These are phyloP conservation scores for Sporothrix variecibatus DNA, from an alignment of 2,329 filamentous ascomycete species.

Conservation along the genomic window DNA sequence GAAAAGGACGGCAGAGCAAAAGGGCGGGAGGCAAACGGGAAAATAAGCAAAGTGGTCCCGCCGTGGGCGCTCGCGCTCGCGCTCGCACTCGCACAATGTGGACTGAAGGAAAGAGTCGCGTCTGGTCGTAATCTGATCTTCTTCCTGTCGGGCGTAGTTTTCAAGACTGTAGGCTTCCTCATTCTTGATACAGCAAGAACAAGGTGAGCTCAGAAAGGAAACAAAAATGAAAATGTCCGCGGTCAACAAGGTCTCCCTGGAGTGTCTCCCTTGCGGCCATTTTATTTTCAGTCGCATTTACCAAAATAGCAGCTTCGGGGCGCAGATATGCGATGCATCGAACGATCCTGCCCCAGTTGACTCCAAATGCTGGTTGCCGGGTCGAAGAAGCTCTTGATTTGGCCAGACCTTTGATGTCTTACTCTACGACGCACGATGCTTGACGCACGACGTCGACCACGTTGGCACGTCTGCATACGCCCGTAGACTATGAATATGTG, in stretches of 20 bases:
- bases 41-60: background rate
- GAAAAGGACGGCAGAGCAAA: no score
- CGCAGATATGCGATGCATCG: background rate
- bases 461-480: background rate
- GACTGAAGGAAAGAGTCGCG: background rate
- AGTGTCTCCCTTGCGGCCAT: background rate
- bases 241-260: background rate
- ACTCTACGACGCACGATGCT: background rate
- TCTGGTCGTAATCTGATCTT: background rate
- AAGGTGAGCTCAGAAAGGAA: no score
- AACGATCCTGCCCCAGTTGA: background rate
- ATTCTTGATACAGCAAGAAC: background rate
- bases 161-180: background rate
- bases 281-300: background rate
- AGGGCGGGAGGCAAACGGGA: no score
- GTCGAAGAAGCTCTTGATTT: background rate
- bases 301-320: constrained; percentile 10
- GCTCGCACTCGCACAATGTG: no score
- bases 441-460: background rate
- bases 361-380: background rate
- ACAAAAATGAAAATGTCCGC: background rate
- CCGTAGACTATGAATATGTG: background rate
- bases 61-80: no score
- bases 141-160: background rate
- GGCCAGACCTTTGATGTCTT: background rate